These are phyloP conservation scores for Domatiomyces globalis DNA, from an alignment of 2,329 filamentous ascomycete genomes.

Conservation along the genomic window DNA sequence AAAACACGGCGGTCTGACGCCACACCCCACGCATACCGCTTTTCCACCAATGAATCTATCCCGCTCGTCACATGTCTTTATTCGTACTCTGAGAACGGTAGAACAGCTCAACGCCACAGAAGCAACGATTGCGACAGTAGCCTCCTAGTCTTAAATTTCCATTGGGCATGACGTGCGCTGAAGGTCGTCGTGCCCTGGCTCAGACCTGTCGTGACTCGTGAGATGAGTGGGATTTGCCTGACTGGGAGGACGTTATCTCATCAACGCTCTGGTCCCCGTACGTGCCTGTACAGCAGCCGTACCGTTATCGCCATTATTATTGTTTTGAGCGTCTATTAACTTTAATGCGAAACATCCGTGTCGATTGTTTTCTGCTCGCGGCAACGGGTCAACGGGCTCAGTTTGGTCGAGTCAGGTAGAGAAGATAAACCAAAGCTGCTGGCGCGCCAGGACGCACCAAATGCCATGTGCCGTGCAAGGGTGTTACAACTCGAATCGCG, in stretches of 20 bases:
- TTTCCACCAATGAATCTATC: background rate
- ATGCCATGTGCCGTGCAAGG: background rate
- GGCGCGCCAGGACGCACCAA: background rate
- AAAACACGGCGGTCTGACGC: background rate
- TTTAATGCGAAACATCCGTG: too few species aligned
- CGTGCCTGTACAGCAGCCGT: background rate
- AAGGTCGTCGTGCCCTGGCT: background rate
- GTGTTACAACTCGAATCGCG: slow-evolving; percentile 22
- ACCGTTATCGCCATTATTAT: too few species aligned
- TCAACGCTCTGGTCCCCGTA: background rate
- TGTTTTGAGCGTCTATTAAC: too few species aligned
- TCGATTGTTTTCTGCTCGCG: background rate
- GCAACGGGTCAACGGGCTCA: background rate
- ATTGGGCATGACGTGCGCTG: background rate
- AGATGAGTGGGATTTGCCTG: background rate
- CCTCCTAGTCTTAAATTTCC: background rate
- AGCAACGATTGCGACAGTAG: background rate
- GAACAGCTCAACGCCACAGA: background rate
- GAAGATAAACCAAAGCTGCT: background rate
- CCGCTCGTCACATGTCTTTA: background rate
- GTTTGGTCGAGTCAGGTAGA: too few species aligned
- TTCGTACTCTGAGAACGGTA: background rate
- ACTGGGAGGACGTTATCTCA: background rate
- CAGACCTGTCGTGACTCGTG: background rate
- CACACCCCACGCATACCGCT: background rate